Conservation (phyloP, 2,329 filamentous ascomycete genomes). For the Fusarium xylarioides region DNA sequence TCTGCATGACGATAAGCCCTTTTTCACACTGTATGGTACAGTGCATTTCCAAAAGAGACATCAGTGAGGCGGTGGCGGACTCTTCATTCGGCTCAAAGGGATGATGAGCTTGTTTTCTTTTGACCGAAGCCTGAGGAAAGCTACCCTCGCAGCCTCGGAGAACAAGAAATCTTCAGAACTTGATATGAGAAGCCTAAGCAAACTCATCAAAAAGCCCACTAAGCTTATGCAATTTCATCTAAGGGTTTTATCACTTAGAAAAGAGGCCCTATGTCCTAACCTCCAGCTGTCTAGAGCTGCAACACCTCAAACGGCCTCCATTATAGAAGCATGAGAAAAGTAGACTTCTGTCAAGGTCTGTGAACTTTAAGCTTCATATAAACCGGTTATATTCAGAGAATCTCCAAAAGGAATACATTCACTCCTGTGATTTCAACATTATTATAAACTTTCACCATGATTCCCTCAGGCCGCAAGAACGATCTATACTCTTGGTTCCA, state of each 20-base stretch:
- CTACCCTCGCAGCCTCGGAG: not conserved
- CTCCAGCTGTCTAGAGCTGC: not conserved
- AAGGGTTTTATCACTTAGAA: not conserved
- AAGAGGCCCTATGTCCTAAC: not conserved
- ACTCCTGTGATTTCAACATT: not conserved
- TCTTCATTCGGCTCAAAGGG: conserved; percentile 41
- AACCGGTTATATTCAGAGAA: not conserved
- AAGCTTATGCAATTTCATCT: not conserved
- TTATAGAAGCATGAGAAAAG: not conserved
- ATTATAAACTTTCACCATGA: not conserved
- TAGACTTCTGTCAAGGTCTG: not conserved
- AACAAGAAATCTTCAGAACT: not conserved
- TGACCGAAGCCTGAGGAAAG: conserved; percentile 9
- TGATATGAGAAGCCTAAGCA: not conserved
- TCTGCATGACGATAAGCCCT: conserved; percentile 27
- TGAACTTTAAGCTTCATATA: not conserved
- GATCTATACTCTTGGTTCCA: not conserved
- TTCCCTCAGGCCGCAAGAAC: not conserved
- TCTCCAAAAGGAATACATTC: not conserved
- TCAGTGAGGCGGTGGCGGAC: conserved; percentile 41
- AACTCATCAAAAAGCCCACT: not conserved
- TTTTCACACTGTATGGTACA: conserved; percentile 34
- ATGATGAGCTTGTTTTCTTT: conserved; percentile 7
- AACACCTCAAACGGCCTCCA: not conserved
- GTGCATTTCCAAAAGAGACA: conserved; percentile 24